Conservation (phyloP, 495 filamentous ascomycete genomes). For the Rusavskia elegans region DNA sequence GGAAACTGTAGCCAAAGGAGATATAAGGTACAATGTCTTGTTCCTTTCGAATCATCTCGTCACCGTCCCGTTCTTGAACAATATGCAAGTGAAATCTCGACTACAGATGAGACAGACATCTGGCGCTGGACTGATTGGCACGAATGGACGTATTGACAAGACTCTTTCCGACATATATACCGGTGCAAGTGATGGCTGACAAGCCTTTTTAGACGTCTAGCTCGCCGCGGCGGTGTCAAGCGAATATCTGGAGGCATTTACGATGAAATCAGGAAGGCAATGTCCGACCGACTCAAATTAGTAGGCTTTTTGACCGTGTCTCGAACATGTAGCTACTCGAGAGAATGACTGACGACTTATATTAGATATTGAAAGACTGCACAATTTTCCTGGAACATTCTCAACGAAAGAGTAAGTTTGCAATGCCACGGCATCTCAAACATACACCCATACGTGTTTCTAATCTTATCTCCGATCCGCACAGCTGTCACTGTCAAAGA, state of each 20-base stretch:
- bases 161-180: no score
- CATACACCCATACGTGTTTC: not conserved
- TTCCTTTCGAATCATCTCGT: no score
- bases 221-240: constrained; percentile 64
- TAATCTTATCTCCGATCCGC: not conserved
- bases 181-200: not conserved
- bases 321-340: not conserved
- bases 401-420: constrained; percentile 28
- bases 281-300: constrained; percentile 36
- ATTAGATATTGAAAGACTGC: constrained; percentile 36
- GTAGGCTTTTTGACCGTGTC: constrained; percentile 23
- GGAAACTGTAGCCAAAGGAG: constrained; percentile 35
- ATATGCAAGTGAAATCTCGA: not conserved
- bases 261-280: constrained; percentile 39
- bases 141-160: no score
- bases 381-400: constrained; percentile 34
- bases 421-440: constrained; percentile 3
- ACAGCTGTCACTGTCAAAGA: constrained; percentile 43
- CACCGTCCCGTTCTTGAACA: not conserved
- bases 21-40: constrained; percentile 42
- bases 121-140: no score
- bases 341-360: not conserved
- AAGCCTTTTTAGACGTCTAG: constrained; percentile 43
- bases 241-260: constrained; percentile 58
- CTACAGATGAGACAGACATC: not conserved